Evolutionary conservation across 2,329 filamentous ascomycete species (phyloP), one percentile per base, ranked within the genome.

Genomic region (Penicillium sp.): DNA sequence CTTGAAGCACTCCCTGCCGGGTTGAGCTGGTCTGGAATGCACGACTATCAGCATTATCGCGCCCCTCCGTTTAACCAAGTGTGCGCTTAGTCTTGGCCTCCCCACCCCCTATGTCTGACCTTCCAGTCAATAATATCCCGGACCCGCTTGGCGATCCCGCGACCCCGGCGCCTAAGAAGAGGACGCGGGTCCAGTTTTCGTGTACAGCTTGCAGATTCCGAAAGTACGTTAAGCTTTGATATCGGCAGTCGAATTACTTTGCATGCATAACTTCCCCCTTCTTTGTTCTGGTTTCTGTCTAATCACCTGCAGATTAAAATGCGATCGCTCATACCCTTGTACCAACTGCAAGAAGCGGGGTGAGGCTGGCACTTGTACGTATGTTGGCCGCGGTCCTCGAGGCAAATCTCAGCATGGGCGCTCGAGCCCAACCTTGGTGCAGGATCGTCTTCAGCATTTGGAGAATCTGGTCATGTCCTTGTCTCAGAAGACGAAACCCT

Each of bases 381-480:
- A 72, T 56, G 69, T 76, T 45, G 75, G 75, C 45, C 73, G 73
- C 19, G 74, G 75, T 1, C 75, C 75, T 19, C 69, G 71, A 57
- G 70, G 70, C 14, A 74, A 72, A 48, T 56, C 65, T 22, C 68
- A 71, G 13, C 65, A 71, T 51, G 68, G 67, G 22, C 69, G 61
- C 3, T 45, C 70, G 4, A 74, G 65, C 48, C 71, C 73, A 13
- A 64, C 71, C 3, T 64, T 74, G 35, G 68, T 76, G 10, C 74
- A 76, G 54, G 73, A 75, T 57, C 72, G 74, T 16, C 64, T 76
- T 16, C 74, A 76, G 57, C 74, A 76, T 63, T 53, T 76, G 46
- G 74, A 76, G 56, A 76, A 76, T 54, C 51, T 76, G 45, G 73
- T 76, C 16, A 63, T 76, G 59, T 76, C 74, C 6, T 62, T 76